Evolutionary conservation across 2,329 filamentous ascomycete species (phyloP), one percentile per base, ranked within the genome.

Genomic region (Monosporascus sp.): DNA sequence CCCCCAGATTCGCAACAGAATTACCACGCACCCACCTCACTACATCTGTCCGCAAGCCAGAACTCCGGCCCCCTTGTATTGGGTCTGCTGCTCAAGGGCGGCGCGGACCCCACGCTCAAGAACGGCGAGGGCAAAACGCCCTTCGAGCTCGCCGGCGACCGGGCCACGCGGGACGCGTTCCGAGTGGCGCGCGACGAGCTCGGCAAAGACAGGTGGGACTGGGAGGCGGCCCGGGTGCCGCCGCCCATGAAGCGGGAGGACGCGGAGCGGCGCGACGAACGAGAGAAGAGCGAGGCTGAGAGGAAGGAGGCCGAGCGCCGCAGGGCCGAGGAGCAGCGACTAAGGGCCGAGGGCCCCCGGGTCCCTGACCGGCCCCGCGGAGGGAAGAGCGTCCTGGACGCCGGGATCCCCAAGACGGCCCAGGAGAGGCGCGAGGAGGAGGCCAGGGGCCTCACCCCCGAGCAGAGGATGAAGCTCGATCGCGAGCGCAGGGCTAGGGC

Each of bases 401-500:
- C 79, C 2, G 78, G 75, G 31, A 71, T 82, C 27, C 79, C 80
- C 58, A 92, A 91, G 77, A 88, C 88, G 19, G 87, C 87, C 0
- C 84, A 91, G 63, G 90, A 97, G 68, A 84, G 81, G 66, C 81
- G 91, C 58, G 88, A 93, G 66, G 91, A 95, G 65, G 91, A 97
- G 70, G 81, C 81, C 48, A 83, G 90, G 58, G 92, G 93, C 0
- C 77, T 97, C 74, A 95, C 89, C 43, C 86, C 90, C 0, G 93
- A 97, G 73, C 92, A 94, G 82, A 83, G 85, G 68, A 82, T 86
- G 81, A 84, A 82, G 67, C 71, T 97, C 51, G 94, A 97, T 70
- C 78, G 94, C 61, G 94, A 99, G 73, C 79, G 91, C 62, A 86
- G 93, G 65, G 94, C 94, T 4, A 84, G 93, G 63, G 94, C 94